Evolutionary conservation across 2,329 filamentous ascomycete species (phyloP).

Genomic region (Endothia cerciana): DNA sequence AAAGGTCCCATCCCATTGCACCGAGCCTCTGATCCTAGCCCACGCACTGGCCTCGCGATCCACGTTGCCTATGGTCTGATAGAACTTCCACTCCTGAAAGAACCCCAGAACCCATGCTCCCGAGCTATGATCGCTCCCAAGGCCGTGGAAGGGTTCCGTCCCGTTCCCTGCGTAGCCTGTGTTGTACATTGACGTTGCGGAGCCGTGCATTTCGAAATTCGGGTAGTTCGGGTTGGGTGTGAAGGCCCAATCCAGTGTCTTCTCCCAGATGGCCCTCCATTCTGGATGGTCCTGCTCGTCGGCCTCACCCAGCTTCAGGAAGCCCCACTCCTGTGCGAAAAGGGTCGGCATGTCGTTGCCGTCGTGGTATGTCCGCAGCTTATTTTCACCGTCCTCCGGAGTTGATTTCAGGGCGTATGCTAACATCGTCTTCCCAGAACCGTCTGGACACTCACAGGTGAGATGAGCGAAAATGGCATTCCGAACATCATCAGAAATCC

Average conservation of each 20-base stretch:
- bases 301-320: conserved; percentile 9
- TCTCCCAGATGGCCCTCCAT: conserved; percentile 21
- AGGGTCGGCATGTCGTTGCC: conserved; percentile 33
- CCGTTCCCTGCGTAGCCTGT: conserved; percentile 22
- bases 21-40: conserved; percentile 27
- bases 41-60: conserved; percentile 22
- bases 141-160: conserved; percentile 27
- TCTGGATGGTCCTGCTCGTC: background rate
- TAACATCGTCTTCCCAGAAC: conserved; percentile 20
- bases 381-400: background rate
- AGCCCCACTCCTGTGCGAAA: conserved; percentile 30
- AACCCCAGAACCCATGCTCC: conserved; percentile 32
- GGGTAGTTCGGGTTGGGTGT: conserved; percentile 19
- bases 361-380: conserved; percentile 30
- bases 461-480: background rate
- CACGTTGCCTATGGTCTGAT: conserved; percentile 13
- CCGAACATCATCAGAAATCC: background rate
- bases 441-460: conserved; percentile 9
- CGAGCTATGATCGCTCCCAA: conserved; percentile 30
- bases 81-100: conserved; percentile 32
- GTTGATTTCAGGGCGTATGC: conserved; percentile 27
- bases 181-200: conserved; percentile 17
- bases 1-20: conserved; percentile 32
- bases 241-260: conserved; percentile 31
- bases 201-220: background rate